phyloP scores from a whole-genome alignment of 108 stramenopile species.

The Nannochloropsis gaditana region DNA sequence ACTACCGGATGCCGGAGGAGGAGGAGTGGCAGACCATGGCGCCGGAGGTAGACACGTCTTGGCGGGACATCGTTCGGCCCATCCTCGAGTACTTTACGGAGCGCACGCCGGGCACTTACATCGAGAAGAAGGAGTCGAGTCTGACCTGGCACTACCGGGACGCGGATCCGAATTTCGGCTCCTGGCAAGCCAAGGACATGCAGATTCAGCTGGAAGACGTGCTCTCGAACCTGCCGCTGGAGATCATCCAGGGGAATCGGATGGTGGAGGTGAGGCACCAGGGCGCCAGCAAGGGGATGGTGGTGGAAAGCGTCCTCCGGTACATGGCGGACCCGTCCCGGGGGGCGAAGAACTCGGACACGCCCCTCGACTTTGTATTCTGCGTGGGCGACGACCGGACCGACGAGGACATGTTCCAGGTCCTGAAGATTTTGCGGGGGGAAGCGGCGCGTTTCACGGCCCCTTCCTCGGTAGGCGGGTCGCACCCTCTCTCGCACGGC shows the following conservation, averaged over 20 bases:
- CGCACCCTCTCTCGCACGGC: neutral
- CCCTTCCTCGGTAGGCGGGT: neutral
- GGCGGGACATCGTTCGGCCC: constrained; percentile 45
- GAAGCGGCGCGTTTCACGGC: constrained; percentile 28
- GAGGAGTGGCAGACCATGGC: constrained; percentile 41
- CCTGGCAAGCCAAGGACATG: constrained; percentile 52
- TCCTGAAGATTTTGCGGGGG: constrained; percentile 34
- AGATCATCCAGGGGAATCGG: constrained; percentile 49
- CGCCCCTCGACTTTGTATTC: constrained; percentile 41
- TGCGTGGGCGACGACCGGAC: constrained; percentile 50
- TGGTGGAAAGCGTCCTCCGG: constrained; percentile 37
- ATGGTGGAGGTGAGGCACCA: constrained; percentile 50
- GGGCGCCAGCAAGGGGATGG: constrained; percentile 47
- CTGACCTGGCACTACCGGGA: constrained; percentile 50
- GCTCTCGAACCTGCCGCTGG: constrained; percentile 45
- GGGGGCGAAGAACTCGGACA: neutral
- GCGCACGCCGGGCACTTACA: constrained; percentile 50
- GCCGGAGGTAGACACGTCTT: constrained; percentile 43
- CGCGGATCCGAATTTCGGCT: constrained; percentile 2
- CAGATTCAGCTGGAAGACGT: constrained; percentile 51
- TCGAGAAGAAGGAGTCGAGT: constrained; percentile 48
- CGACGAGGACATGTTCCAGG: constrained; percentile 50
- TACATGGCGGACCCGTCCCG: constrained; percentile 27
- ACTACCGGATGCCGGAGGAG: constrained; percentile 45
- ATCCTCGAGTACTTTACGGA: constrained; percentile 50